phyloP scores from a whole-genome alignment of 768 basidiomycete genomes.

The Russula earlei region DNA sequence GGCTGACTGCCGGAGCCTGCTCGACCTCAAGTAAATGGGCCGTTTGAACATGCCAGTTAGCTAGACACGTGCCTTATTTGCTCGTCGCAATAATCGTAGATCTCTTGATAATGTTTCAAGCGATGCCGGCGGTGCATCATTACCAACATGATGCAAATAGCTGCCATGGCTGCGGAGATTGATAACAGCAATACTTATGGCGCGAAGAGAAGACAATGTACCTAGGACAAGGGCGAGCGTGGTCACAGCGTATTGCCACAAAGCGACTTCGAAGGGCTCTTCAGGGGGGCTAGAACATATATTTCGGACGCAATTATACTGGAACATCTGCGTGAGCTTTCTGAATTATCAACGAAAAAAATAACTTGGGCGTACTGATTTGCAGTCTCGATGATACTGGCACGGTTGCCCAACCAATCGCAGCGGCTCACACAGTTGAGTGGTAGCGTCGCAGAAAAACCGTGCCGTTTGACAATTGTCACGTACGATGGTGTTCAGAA shows the following conservation, averaged over 20 bases:
- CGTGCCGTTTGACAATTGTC: constrained; percentile 18
- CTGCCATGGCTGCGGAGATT: constrained; percentile 15
- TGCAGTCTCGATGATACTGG: constrained; percentile 18
- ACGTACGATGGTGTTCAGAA: constrained; percentile 14
- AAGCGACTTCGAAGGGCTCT: constrained; percentile 16
- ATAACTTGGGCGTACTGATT: background rate
- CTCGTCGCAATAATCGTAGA: constrained; percentile 18
- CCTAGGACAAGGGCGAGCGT: constrained; percentile 17
- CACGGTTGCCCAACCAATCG: constrained; percentile 8
- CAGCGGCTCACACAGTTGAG: constrained; percentile 9
- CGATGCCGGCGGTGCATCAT: constrained; percentile 19
- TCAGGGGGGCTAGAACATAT: constrained; percentile 19
- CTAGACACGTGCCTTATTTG: constrained; percentile 13
- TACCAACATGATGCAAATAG: constrained; percentile 19
- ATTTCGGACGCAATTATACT: constrained; percentile 18
- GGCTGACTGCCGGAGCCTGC: constrained; percentile 13
- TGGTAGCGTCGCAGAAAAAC: constrained; percentile 15
- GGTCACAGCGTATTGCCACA: constrained; percentile 20
- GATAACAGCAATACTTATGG: background rate
- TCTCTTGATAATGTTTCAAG: constrained; percentile 16
- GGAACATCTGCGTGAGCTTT: background rate
- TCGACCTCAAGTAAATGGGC: background rate
- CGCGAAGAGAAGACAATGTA: constrained; percentile 2
- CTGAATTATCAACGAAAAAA: background rate
- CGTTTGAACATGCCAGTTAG: background rate